Evolutionary conservation across 331 rosid species (phyloP).

Genomic region (Rhamnella rubrinervis): DNA sequence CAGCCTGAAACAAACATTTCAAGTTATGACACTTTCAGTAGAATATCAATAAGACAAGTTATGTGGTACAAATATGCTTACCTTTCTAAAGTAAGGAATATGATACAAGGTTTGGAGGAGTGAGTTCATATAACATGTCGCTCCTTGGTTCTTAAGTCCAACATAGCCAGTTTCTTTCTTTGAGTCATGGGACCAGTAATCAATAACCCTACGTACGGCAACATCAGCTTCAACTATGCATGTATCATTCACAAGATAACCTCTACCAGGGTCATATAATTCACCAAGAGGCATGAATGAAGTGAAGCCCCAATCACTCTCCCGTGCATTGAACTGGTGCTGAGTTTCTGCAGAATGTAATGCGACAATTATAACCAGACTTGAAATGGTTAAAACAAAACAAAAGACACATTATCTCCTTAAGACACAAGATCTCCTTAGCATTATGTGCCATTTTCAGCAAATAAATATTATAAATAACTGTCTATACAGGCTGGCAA

Average conservation of each 20-base stretch:
- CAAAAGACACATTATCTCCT: background rate
- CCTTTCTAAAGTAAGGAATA: slow-evolving; percentile 93
- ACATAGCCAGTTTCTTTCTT: slow-evolving; percentile 91
- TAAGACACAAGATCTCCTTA: background rate
- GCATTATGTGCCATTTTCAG: background rate
- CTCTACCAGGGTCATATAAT: slow-evolving; percentile 79
- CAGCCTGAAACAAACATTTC: slow-evolving; percentile 68
- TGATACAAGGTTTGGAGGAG: slow-evolving; percentile 89
- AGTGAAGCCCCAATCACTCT: slow-evolving; percentile 98
- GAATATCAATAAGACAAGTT: background rate
- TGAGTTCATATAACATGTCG: slow-evolving; percentile 92
- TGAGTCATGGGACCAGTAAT: slow-evolving; percentile 90
- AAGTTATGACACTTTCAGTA: slow-evolving; percentile 1
- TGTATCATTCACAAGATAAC: slow-evolving; percentile 80
- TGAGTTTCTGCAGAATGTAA: slow-evolving; percentile 65
- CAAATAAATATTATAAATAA: background rate
- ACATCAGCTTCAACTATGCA: slow-evolving; percentile 87
- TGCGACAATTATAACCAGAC: background rate
- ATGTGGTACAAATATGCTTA: slow-evolving; percentile 20
- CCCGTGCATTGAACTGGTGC: slow-evolving; percentile 90
- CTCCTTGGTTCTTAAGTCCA: slow-evolving; percentile 93
- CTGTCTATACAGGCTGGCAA: background rate
- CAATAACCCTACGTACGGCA: slow-evolving; percentile 81
- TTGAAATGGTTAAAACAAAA: background rate
- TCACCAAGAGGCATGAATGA: slow-evolving; percentile 93